Conservation (phyloP, 768 basidiomycete species). For the Steccherinum ochraceum region DNA sequence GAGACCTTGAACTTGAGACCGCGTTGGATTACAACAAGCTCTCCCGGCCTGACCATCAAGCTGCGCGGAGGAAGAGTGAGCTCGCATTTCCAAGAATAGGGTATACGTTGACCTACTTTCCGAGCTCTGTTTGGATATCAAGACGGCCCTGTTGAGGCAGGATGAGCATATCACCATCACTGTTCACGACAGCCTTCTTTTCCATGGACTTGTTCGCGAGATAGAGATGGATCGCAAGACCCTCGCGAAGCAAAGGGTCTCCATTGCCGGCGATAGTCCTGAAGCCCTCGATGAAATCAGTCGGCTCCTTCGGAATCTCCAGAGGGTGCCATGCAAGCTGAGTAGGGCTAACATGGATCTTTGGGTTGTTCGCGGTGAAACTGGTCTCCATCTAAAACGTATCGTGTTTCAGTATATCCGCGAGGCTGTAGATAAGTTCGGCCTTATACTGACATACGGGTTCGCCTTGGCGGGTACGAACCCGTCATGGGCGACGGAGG, state of each 20-base stretch:
- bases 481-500: constrained; percentile 61
- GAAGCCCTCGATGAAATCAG: constrained; percentile 53
- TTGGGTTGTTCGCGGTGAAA: constrained; percentile 54
- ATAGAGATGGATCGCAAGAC: constrained; percentile 60
- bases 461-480: constrained; percentile 51
- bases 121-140: constrained; percentile 66
- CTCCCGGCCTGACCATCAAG: constrained; percentile 58
- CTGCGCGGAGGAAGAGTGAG: constrained; percentile 25
- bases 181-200: constrained; percentile 54
- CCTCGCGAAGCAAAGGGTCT: constrained; percentile 56
- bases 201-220: constrained; percentile 54
- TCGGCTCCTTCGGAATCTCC: constrained; percentile 37
- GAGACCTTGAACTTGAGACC: constrained; percentile 60
- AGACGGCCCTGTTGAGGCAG: constrained; percentile 58
- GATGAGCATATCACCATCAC: constrained; percentile 63
- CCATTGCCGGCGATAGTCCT: constrained; percentile 62
- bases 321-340: constrained; percentile 65
- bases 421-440: background rate
- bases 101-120: constrained; percentile 47
- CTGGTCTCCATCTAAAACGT: constrained; percentile 49
- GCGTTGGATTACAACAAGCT: constrained; percentile 58
- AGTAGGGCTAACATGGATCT: constrained; percentile 54
- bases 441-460: constrained; percentile 34
- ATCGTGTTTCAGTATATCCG: background rate
- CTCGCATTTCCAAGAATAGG: background rate